Base-by-base conservation (phyloP, 495 filamentous ascomycete species). In the Hypomontagnella submonticulosa region DNA sequence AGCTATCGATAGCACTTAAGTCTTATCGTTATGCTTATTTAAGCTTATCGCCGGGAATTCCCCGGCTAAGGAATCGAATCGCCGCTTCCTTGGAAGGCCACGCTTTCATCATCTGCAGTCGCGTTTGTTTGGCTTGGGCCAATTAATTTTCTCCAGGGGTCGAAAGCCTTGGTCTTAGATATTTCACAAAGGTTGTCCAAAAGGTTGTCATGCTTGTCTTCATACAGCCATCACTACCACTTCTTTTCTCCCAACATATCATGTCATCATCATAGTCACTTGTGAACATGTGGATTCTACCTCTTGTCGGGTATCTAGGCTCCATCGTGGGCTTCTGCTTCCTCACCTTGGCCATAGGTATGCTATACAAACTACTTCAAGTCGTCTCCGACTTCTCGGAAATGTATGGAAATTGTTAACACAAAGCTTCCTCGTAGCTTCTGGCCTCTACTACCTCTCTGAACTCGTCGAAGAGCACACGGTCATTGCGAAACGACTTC, bases 381-480 rank as follows among this genome's bases (percentile, higher is more conserved):
- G 23, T 27, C 6, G 3, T 27, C 3, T 27, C 2, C 6, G 23
- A 6, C 23, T 27, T 6, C n/a, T n/a, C 23, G 23, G 23, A 27
- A 27, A 27, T 6, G 6, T 3, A 27, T 6, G 23, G 23, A 6
- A 48, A n/a, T 47, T 38, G 50, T 58, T 70, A 46, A 69, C 41
- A 38, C 10, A 38, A 46, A 7, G 9, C 50, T 61, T 40, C 42
- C 13, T 23, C 43, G 63, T 71, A 97, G 95, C 95, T 33, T 97
- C 92, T 18, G 96, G 96, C 23, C 88, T 99, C 18, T 98, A 99
- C 81, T 99, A 99, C 75, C 90, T 99, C 46, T 97, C 95, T 1
- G 95, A 99, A 77, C 84, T 97, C 8, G 95, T 99, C 49, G 96
- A 99, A 78, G 95, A 99, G 72, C 94, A 98, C 73, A 98, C 93